These are phyloP conservation scores for Tolypocladium inflatum DNA, from an alignment of 2,329 filamentous ascomycete genomes.

Conservation along the genomic window DNA sequence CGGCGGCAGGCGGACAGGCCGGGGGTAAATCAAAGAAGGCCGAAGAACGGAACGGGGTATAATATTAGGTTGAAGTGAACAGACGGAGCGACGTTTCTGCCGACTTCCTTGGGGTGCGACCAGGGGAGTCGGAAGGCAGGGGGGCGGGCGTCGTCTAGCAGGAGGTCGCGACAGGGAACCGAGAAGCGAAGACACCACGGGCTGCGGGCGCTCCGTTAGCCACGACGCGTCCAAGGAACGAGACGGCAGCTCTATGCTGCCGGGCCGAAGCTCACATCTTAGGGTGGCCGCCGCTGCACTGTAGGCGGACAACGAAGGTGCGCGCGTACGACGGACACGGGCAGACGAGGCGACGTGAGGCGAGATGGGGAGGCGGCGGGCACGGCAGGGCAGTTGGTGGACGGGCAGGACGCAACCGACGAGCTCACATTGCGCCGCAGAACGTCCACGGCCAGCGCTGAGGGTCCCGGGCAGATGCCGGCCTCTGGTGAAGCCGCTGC, in stretches of 20 bases:
- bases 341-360: not conserved
- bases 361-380: slow-evolving; percentile 6
- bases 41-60: not conserved
- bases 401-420: slow-evolving; percentile 4
- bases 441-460: slow-evolving; percentile 2
- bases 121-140: not conserved
- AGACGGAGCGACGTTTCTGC: not conserved
- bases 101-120: not conserved
- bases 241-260: no score
- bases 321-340: not conserved
- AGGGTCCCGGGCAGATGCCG: not conserved
- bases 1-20: not conserved
- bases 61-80: not conserved
- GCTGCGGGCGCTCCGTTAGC: not conserved
- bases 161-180: not conserved
- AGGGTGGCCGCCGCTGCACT: not conserved
- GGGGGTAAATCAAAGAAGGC: not conserved
- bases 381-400: not conserved
- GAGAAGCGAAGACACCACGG: not conserved
- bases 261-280: not conserved
- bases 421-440: slow-evolving; percentile 10
- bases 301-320: not conserved
- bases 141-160: not conserved
- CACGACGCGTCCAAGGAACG: not conserved
- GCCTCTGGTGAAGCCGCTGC: not conserved